Percentiles rank a stretch among this genome's conserved stretches.
Conservation (phyloP, 768 basidiomycete genomes). For the Wakefieldia striispora region DNA sequence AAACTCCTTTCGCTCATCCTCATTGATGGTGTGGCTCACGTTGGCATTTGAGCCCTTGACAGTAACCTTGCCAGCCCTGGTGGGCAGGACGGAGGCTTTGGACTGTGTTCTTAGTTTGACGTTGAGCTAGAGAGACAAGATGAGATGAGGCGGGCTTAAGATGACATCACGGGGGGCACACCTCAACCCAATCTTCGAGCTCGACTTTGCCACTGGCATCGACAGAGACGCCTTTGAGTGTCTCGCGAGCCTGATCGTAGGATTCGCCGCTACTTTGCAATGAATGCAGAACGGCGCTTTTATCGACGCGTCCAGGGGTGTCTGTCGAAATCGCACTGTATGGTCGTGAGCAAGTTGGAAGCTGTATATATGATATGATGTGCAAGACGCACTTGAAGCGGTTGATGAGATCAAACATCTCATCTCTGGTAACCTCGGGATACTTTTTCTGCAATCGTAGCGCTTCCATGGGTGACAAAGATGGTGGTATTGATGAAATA, state of each 20-base stretch:
- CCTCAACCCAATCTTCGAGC: conserved; percentile 98
- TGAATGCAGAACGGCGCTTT: conserved; percentile 74
- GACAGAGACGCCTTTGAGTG: conserved; percentile 89
- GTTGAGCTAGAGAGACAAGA: conserved; percentile 53
- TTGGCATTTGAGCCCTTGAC: conserved; percentile 94
- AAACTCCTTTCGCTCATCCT: conserved; percentile 93
- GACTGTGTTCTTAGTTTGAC: conserved; percentile 66
- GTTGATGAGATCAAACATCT: conserved; percentile 92
- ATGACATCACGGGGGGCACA: conserved; percentile 38
- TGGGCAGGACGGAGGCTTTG: conserved; percentile 46
- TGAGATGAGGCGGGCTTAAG: conserved; percentile 13
- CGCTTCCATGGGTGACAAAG: conserved; percentile 61
- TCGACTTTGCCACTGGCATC: conserved; percentile 96
- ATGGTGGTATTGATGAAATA: conserved; percentile 10
- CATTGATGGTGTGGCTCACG: conserved; percentile 95
- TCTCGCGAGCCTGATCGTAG: conserved; percentile 86
- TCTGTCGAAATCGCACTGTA: conserved; percentile 71
- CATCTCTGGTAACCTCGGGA: conserved; percentile 87
- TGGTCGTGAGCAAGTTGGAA: conserved; percentile 1
- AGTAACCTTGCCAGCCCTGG: conserved; percentile 85
- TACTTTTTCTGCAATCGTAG: conserved; percentile 89
- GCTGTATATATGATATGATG: background rate
- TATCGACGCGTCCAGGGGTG: conserved; percentile 79
- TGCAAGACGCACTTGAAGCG: conserved; percentile 82
- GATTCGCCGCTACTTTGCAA: conserved; percentile 81